phyloP scores from a whole-genome alignment of 2,329 filamentous ascomycete species.

The Sclerotinia minor region DNA sequence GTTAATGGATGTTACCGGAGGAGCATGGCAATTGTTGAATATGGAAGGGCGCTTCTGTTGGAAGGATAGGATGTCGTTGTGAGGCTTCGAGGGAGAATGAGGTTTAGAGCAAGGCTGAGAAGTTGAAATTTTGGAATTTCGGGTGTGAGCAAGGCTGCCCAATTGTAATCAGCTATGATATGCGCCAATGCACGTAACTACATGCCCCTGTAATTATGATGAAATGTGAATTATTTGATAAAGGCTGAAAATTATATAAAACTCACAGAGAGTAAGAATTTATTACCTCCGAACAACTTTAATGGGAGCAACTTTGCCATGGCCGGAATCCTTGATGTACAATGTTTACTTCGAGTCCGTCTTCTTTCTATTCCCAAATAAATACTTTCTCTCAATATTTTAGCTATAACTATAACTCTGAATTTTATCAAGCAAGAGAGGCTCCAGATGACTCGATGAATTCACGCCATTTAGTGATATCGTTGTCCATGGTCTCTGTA shows the following conservation, averaged over 20 bases:
- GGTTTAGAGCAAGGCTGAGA: constrained; percentile 37
- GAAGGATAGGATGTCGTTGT: constrained; percentile 29
- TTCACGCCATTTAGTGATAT: background rate
- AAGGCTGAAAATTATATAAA: background rate
- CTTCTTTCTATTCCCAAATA: background rate
- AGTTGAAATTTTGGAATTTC: constrained; percentile 19
- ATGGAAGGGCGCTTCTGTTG: background rate
- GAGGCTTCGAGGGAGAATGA: constrained; percentile 33
- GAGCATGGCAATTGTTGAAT: constrained; percentile 21
- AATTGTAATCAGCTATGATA: background rate
- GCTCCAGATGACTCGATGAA: too few relatives aligned
- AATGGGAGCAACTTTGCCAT: background rate
- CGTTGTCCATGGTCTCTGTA: background rate
- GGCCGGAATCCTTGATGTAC: background rate
- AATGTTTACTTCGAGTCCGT: background rate
- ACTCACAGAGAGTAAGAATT: too few relatives aligned
- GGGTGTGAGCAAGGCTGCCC: constrained; percentile 27
- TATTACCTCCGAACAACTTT: too few relatives aligned
- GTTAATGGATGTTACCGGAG: constrained; percentile 26
- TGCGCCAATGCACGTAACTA: background rate
- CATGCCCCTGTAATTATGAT: background rate
- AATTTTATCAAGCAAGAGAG: background rate
- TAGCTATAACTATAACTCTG: background rate
- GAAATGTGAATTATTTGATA: background rate
- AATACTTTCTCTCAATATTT: background rate